Percentiles rank a stretch among this genome's conserved stretches.
phyloP scores from a whole-genome alignment of 2,329 filamentous ascomycete species.

The Anthostomella pinea region DNA sequence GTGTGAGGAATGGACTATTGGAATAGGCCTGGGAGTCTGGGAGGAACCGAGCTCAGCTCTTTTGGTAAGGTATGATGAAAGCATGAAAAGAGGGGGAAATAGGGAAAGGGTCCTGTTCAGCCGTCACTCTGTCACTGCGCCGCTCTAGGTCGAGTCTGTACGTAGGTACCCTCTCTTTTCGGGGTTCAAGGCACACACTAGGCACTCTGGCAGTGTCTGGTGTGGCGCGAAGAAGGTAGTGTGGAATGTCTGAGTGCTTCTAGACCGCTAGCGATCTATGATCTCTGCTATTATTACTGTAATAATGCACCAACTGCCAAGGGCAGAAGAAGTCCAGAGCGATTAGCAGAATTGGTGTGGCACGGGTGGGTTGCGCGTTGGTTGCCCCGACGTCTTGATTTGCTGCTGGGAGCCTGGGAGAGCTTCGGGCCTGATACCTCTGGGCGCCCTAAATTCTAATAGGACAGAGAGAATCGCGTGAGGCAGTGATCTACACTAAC shows the following conservation, averaged over 20 bases:
- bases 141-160: too few relatives aligned
- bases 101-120: not conserved
- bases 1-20: not conserved
- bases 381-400: too few relatives aligned
- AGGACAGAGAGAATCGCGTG: not conserved
- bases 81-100: not conserved
- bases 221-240: not conserved
- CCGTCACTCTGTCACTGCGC: too few relatives aligned
- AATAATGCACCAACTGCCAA: too few relatives aligned
- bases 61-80: not conserved
- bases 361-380: too few relatives aligned
- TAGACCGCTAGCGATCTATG: not conserved
- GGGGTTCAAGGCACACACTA: not conserved
- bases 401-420: not conserved
- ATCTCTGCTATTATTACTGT: not conserved
- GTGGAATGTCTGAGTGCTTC: not conserved
- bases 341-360: not conserved
- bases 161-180: too few relatives aligned
- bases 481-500: slow-evolving; percentile 1
- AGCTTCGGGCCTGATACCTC: not conserved
- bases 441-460: not conserved
- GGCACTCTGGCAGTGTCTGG: not conserved
- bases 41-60: slow-evolving; percentile 1
- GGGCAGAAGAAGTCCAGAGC: not conserved
- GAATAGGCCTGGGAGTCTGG: not conserved